Percentiles rank a stretch among this genome's conserved stretches.
phyloP scores from a whole-genome alignment of 1,284 basidiomycete genomes.

The Anthracocystis setariae region DNA sequence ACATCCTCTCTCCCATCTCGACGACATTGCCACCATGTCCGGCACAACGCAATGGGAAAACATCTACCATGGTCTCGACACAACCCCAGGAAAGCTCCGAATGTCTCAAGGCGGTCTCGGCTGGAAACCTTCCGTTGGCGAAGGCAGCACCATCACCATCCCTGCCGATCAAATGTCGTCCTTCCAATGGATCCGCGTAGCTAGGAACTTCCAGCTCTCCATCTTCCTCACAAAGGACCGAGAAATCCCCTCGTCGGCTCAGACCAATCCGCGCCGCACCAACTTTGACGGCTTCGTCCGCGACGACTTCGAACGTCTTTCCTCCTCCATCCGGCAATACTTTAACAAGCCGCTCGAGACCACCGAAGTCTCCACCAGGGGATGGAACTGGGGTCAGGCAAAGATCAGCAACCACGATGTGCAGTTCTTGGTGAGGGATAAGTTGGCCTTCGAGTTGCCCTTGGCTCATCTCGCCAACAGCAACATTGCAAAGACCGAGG shows the following conservation, averaged over 20 bases:
- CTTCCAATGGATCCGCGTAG: slow-evolving; percentile 72
- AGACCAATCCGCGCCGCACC: slow-evolving; percentile 71
- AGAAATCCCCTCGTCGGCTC: slow-evolving; percentile 45
- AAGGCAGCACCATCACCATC: slow-evolving; percentile 59
- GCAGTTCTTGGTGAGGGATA: slow-evolving; percentile 90
- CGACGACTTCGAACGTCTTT: slow-evolving; percentile 73
- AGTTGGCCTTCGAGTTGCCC: slow-evolving; percentile 90
- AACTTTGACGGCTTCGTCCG: slow-evolving; percentile 94
- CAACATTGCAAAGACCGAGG: slow-evolving; percentile 97
- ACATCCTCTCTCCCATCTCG: no score
- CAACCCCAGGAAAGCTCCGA: slow-evolving; percentile 77
- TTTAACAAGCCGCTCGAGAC: slow-evolving; percentile 86
- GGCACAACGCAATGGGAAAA: slow-evolving; percentile 78
- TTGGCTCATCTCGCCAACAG: slow-evolving; percentile 90
- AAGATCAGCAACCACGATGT: slow-evolving; percentile 76
- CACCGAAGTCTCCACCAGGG: slow-evolving; percentile 87
- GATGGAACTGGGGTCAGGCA: slow-evolving; percentile 95
- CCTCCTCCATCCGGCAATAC: slow-evolving; percentile 71
- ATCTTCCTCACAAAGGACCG: slow-evolving; percentile 81
- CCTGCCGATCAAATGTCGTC: slow-evolving; percentile 57
- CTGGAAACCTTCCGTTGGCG: slow-evolving; percentile 57
- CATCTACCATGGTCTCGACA: slow-evolving; percentile 79
- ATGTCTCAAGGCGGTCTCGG: slow-evolving; percentile 64
- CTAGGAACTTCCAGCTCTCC: slow-evolving; percentile 88
- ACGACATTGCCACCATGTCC: slow-evolving; percentile 25